A percentile compares a stretch with the other conserved stretches of the same genome.
Conservation (phyloP, 78 protist genomes). For the Chrysochromulina tobinii region DNA sequence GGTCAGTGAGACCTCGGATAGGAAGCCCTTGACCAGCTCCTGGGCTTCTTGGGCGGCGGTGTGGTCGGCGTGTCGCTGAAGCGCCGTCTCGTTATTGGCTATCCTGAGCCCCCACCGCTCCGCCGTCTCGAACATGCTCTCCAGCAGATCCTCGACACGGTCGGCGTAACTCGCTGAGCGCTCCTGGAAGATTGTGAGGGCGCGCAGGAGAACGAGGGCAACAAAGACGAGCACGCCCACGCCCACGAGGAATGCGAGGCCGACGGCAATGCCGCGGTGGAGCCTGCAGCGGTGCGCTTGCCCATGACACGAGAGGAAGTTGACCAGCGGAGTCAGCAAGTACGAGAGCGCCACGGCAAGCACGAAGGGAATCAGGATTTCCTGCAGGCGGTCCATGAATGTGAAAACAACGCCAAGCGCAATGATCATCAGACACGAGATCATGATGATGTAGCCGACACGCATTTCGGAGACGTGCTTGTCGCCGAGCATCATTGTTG, state of each 20-base stretch:
- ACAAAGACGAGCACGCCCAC: background rate
- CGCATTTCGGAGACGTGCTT: no score
- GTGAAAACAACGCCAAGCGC: background rate
- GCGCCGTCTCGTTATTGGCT: no score
- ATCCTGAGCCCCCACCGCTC: no score
- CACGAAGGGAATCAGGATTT: background rate
- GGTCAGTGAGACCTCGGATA: background rate
- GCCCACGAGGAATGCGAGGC: background rate
- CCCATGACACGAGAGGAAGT: background rate
- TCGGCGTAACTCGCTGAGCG: no score
- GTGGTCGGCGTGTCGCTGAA: no score
- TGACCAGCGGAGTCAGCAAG: background rate
- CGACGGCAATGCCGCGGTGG: background rate
- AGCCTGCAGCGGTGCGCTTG: no score
- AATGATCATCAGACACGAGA: background rate
- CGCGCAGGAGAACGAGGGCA: background rate
- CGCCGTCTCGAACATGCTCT: no score
- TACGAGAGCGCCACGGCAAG: background rate
- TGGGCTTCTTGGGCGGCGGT: no score
- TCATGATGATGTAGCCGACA: background rate
- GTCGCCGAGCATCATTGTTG: no score
- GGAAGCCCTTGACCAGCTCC: background rate
- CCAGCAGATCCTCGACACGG: no score
- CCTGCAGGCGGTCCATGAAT: background rate
- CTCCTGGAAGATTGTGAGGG: background rate